Evolutionary conservation across 2,329 filamentous ascomycete species (phyloP).

Genomic region (Diaporthe vaccinii): DNA sequence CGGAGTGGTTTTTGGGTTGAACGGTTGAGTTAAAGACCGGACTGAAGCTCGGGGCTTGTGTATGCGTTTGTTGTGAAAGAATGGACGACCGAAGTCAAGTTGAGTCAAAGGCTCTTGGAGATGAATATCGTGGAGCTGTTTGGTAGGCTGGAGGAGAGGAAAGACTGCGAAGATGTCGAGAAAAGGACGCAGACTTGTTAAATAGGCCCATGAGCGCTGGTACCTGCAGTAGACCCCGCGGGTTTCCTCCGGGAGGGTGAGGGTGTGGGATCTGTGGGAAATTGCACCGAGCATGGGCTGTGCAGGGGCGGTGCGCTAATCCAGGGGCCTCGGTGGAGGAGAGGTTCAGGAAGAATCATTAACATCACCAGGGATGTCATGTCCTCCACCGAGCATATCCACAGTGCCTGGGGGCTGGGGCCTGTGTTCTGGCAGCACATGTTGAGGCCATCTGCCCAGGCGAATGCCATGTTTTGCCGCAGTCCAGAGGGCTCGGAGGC

Average conservation of each 20-base stretch:
- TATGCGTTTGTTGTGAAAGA: conserved; percentile 49
- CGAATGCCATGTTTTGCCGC: neutral
- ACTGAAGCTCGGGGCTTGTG: conserved; percentile 48
- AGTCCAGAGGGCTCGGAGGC: neutral
- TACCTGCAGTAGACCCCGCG: conserved; percentile 21
- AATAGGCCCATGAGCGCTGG: conserved; percentile 46
- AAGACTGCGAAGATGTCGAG: conserved; percentile 42
- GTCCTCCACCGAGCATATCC: conserved; percentile 29
- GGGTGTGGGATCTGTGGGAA: conserved; percentile 40
- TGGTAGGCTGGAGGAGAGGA: conserved; percentile 51
- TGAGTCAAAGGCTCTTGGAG: conserved; percentile 48
- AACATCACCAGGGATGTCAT: conserved; percentile 36
- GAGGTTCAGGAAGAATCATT: conserved; percentile 40
- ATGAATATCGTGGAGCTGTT: conserved; percentile 47
- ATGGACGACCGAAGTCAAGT: conserved; percentile 58
- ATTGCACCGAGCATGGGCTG: conserved; percentile 44
- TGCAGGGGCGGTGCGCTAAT: conserved; percentile 45
- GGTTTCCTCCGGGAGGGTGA: conserved; percentile 26
- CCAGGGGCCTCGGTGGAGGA: conserved; percentile 49
- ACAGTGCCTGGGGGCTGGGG: conserved; percentile 16
- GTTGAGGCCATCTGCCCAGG: neutral
- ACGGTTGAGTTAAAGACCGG: conserved; percentile 44
- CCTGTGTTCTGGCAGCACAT: neutral
- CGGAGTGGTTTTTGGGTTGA: conserved; percentile 33
- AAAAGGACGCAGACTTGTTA: conserved; percentile 47